phyloP scores from a whole-genome alignment of 345 rosid species.

The Cochlearia excelsa region DNA sequence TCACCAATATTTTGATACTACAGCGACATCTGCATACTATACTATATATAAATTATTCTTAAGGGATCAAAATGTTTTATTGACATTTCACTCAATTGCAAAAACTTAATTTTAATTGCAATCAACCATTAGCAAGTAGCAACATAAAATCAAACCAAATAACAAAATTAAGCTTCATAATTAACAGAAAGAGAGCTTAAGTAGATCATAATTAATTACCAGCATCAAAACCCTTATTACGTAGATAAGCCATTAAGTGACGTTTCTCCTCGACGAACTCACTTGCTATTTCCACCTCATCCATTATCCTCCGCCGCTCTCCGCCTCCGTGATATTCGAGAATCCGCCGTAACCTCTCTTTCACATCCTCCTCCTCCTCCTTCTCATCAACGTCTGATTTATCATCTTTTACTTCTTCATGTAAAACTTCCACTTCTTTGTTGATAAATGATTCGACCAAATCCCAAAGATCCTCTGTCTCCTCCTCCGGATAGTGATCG shows the following conservation, averaged over 20 bases:
- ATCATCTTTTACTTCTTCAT: slow-evolving; percentile 18
- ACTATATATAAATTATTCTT: neutral
- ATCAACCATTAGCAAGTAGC: neutral
- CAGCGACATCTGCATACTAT: neutral
- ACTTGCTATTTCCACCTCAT: slow-evolving; percentile 34
- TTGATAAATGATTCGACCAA: slow-evolving; percentile 77
- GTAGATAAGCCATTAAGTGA: slow-evolving; percentile 50
- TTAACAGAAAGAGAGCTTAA: neutral
- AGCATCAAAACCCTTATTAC: slow-evolving; percentile 67
- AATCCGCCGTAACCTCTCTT: slow-evolving; percentile 37
- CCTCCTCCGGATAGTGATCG: slow-evolving; percentile 51
- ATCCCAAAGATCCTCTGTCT: slow-evolving; percentile 53
- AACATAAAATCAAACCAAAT: neutral
- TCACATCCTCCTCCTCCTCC: slow-evolving; percentile 41
- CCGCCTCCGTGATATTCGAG: slow-evolving; percentile 16
- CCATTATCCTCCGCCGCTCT: slow-evolving; percentile 36
- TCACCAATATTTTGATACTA: neutral
- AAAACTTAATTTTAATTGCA: slow-evolving; percentile 2
- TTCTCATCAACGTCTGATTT: slow-evolving; percentile 25
- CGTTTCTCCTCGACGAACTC: slow-evolving; percentile 41
- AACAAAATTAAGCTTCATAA: neutral
- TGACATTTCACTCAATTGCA: neutral
- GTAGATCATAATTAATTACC: slow-evolving; percentile 37
- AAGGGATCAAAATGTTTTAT: neutral
- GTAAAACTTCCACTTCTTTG: slow-evolving; percentile 35